These are phyloP conservation scores for Phenoliferia sp. DNA, from an alignment of 1,284 basidiomycete species.

Conservation along the genomic window DNA sequence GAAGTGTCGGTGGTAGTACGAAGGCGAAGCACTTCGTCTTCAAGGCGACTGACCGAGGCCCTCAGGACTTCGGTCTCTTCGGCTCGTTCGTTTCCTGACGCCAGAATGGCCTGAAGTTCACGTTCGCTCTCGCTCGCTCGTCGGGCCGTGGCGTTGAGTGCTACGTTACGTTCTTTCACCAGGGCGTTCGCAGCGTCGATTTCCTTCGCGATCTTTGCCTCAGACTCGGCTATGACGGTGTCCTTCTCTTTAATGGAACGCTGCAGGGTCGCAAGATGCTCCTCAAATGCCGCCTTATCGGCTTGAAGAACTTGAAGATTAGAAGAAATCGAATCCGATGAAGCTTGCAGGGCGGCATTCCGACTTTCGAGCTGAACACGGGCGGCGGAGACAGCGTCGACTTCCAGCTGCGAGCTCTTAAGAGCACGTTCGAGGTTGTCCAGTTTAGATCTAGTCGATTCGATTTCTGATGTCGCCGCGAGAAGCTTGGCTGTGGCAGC, in stretches of 20 bases:
- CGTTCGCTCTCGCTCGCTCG: constrained; percentile 22
- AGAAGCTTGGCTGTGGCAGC: constrained; percentile 11
- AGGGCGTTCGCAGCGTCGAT: constrained; percentile 5
- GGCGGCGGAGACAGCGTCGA: constrained; percentile 3
- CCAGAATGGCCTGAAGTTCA: constrained; percentile 27
- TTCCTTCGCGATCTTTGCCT: constrained; percentile 5
- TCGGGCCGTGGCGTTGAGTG: constrained; percentile 14
- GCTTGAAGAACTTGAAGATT: not conserved
- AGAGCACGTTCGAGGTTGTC: constrained; percentile 12
- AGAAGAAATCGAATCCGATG: not conserved
- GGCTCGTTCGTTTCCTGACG: constrained; percentile 10
- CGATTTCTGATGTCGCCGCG: constrained; percentile 16
- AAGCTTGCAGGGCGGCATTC: not conserved
- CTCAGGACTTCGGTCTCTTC: constrained; percentile 14
- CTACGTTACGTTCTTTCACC: constrained; percentile 12
- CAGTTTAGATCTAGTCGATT: constrained; percentile 20
- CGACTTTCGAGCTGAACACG: constrained; percentile 1
- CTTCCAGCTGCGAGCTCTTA: constrained; percentile 8
- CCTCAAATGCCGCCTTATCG: not conserved
- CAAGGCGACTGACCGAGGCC: constrained; percentile 3
- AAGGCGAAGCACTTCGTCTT: constrained; percentile 11
- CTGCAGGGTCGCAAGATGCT: constrained; percentile 3
- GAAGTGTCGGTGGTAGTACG: constrained; percentile 1
- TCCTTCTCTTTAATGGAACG: constrained; percentile 13
- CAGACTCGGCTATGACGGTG: not conserved